phyloP scores from a whole-genome alignment of 192 early-diverging fungal species.

The Pilaira anomala region DNA sequence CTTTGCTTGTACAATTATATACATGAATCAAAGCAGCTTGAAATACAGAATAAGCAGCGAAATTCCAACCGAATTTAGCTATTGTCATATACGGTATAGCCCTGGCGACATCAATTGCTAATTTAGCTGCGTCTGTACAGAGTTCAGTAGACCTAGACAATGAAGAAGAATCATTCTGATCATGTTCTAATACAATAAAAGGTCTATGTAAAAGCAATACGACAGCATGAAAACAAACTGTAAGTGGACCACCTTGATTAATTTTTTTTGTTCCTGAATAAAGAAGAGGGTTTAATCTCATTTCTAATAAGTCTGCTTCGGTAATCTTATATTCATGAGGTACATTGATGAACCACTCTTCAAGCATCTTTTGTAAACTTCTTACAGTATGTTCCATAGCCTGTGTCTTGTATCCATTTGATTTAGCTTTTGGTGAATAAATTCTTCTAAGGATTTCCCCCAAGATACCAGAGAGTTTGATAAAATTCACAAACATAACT shows the following conservation, averaged over 20 bases:
- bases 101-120: conserved; percentile 21
- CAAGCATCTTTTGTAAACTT: conserved; percentile 27
- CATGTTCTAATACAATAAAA: conserved; percentile 25
- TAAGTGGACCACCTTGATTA: conserved; percentile 20
- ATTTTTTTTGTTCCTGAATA: conserved; percentile 1
- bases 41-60: conserved; percentile 29
- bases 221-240: conserved; percentile 33
- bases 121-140: conserved; percentile 23
- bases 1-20: conserved; percentile 27
- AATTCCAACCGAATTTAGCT: conserved; percentile 29
- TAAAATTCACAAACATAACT: conserved; percentile 30
- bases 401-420: conserved; percentile 16
- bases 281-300: not conserved
- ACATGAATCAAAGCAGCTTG: conserved; percentile 32
- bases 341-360: conserved; percentile 27
- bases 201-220: conserved; percentile 33
- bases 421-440: conserved; percentile 34
- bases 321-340: conserved; percentile 21
- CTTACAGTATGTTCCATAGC: conserved; percentile 21
- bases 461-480: conserved; percentile 33
- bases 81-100: conserved; percentile 3
- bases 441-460: conserved; percentile 33
- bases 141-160: not conserved
- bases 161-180: not conserved
- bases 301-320: not conserved